These are phyloP conservation scores for Lentinula detonsa DNA, from an alignment of 768 basidiomycete genomes.

Conservation along the genomic window DNA sequence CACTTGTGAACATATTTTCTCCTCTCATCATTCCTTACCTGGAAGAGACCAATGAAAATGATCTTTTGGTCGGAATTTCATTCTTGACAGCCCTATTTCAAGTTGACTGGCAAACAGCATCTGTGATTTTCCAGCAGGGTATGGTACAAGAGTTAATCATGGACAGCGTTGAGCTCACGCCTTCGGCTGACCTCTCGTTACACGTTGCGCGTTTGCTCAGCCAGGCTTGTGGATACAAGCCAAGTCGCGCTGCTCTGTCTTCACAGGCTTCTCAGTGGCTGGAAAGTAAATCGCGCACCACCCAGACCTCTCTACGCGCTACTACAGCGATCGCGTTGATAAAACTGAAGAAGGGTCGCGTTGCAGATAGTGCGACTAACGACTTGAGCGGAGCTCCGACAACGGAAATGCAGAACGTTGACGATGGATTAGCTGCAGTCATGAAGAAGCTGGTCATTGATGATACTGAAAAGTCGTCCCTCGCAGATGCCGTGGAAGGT, in stretches of 20 bases:
- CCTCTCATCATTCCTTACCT: slow-evolving; percentile 38
- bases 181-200: slow-evolving; percentile 41
- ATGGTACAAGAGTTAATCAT: slow-evolving; percentile 58
- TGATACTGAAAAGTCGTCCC: slow-evolving; percentile 30
- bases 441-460: slow-evolving; percentile 54
- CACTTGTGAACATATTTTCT: slow-evolving; percentile 44
- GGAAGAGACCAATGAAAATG: slow-evolving; percentile 47
- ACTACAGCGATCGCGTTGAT: slow-evolving; percentile 70
- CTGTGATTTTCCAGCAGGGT: slow-evolving; percentile 57
- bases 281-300: slow-evolving; percentile 45
- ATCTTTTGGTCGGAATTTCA: slow-evolving; percentile 48
- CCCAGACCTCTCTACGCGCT: slow-evolving; percentile 45
- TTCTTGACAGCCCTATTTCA: slow-evolving; percentile 81
- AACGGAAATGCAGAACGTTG: slow-evolving; percentile 17
- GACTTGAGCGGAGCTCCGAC: slow-evolving; percentile 4
- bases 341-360: slow-evolving; percentile 63
- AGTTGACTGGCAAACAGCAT: slow-evolving; percentile 67
- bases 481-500: slow-evolving; percentile 72
- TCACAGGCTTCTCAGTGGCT: slow-evolving; percentile 64
- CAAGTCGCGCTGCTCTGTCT: slow-evolving; percentile 57
- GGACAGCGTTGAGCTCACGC: slow-evolving; percentile 65
- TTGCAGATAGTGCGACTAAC: slow-evolving; percentile 35
- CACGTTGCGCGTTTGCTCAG: slow-evolving; percentile 70
- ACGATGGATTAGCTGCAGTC: slow-evolving; percentile 41
- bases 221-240: slow-evolving; percentile 71